Evolutionary conservation across 73 alveolate genomes (phyloP).

Genomic region (Tetrahymena malaccensis): DNA sequence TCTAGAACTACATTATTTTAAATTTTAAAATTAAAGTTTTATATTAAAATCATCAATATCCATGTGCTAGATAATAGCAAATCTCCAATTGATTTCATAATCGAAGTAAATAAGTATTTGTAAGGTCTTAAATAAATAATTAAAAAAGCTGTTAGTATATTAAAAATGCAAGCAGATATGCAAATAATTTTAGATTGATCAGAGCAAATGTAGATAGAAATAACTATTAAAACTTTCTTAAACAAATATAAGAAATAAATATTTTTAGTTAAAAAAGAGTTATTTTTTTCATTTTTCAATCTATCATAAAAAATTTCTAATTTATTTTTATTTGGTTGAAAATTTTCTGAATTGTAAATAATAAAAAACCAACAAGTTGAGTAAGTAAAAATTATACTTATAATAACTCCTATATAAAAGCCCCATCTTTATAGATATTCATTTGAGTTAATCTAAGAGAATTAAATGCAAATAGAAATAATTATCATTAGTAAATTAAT

Average conservation of each 20-base stretch:
- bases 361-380: not conserved
- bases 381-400: not conserved
- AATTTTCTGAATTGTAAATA: not conserved
- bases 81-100: not conserved
- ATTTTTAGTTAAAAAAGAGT: not conserved
- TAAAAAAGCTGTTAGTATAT: not conserved
- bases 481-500: not conserved
- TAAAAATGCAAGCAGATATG: not conserved
- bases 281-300: too few species aligned
- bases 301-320: not conserved
- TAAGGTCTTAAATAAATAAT: not conserved
- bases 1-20: not conserved
- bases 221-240: not conserved
- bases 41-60: not conserved
- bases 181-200: not conserved
- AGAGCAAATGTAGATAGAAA: too few species aligned
- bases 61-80: not conserved
- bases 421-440: not conserved
- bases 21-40: too few species aligned
- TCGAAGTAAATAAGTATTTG: not conserved
- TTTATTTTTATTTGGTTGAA: too few species aligned
- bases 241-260: too few species aligned
- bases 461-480: not conserved
- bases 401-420: not conserved
- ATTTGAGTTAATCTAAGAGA: not conserved